phyloP scores from a whole-genome alignment of 2,329 filamentous ascomycete species.

The Nemania bipapillata region DNA sequence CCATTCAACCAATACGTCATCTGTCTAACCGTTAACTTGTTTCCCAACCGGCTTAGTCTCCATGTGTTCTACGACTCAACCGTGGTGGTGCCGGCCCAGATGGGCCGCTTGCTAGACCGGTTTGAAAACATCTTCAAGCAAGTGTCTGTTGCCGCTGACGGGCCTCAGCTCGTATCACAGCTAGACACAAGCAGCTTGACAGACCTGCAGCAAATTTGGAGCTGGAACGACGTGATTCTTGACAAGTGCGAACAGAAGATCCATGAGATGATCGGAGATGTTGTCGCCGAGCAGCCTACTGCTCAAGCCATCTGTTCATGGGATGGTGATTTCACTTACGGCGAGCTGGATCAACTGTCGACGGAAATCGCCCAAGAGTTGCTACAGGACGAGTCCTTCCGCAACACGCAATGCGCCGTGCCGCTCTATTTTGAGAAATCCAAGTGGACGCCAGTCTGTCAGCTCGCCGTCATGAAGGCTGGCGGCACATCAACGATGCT shows the following conservation, averaged over 20 bases:
- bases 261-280: no score
- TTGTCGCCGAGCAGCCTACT: no score
- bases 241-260: conserved; percentile 7
- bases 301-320: conserved; percentile 11
- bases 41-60: no score
- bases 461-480: conserved; percentile 45
- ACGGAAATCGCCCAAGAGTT: conserved; percentile 19
- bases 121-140: neutral
- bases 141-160: neutral
- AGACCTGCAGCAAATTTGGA: neutral
- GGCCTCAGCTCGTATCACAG: neutral
- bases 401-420: conserved; percentile 19
- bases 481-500: conserved; percentile 47
- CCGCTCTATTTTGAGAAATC: conserved; percentile 34
- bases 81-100: neutral
- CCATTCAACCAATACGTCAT: no score
- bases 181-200: neutral
- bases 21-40: no score
- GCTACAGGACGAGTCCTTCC: conserved; percentile 3
- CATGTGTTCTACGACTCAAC: no score
- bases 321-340: conserved; percentile 27
- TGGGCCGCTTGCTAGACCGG: neutral
- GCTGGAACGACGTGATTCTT: neutral
- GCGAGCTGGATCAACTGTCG: conserved; percentile 14
- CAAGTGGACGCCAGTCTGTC: conserved; percentile 36